A percentile compares a stretch with the other conserved stretches of the same genome.
These are phyloP conservation scores for Cymbopogon flexuosus DNA, from an alignment of 202 grass and related monocot genomes.

Conservation along the genomic window DNA sequence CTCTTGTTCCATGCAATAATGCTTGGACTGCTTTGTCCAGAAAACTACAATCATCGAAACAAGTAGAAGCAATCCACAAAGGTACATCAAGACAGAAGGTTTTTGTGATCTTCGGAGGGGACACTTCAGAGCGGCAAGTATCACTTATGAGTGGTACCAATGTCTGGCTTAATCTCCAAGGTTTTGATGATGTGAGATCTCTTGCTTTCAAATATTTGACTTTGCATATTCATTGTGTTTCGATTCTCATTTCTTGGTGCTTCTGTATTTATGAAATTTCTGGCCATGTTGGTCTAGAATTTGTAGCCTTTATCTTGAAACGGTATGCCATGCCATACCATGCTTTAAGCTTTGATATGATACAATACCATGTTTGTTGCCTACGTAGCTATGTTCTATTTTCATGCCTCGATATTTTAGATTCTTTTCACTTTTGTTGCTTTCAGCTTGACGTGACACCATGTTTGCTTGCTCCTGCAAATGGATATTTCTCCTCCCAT, in stretches of 20 bases:
- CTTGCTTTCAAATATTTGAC: constrained; percentile 18
- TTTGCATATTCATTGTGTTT: background rate
- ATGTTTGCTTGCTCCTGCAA: constrained; percentile 72
- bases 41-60: constrained; percentile 41
- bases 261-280: background rate
- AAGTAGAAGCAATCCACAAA: constrained; percentile 37
- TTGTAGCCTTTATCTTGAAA: constrained; percentile 18
- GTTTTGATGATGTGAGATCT: constrained; percentile 79
- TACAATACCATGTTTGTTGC: background rate
- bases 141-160: constrained; percentile 99
- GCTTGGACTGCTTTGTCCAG: constrained; percentile 60
- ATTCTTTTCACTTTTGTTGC: constrained; percentile 23
- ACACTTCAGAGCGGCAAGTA: constrained; percentile 95
- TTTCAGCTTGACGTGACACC: constrained; percentile 87
- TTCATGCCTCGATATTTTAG: constrained; percentile 5
- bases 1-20: constrained; percentile 54
- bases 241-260: background rate
- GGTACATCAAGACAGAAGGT: constrained; percentile 46
- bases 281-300: constrained; percentile 15
- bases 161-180: constrained; percentile 98
- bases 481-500: constrained; percentile 50
- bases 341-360: background rate
- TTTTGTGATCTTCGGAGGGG: constrained; percentile 91
- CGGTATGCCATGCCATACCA: background rate
- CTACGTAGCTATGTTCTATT: background rate